These are phyloP conservation scores for Oligophagozyma castellii DNA, from an alignment of 1,139 yeast genomes.

Conservation along the genomic window DNA sequence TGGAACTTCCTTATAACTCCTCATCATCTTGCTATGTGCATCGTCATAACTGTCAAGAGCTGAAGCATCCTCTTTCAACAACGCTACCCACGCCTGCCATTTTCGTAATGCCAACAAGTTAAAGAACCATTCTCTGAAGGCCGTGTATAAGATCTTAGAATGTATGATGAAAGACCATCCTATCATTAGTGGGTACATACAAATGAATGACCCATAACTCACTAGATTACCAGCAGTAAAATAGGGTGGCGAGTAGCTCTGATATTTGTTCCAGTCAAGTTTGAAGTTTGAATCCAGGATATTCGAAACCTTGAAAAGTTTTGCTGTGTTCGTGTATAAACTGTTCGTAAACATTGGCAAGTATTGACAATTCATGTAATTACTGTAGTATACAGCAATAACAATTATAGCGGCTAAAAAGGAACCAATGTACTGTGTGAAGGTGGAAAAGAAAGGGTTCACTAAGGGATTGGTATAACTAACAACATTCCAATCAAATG, in stretches of 20 bases:
- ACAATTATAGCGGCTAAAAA: constrained; percentile 30
- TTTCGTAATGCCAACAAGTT: constrained; percentile 25
- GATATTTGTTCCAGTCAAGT: constrained; percentile 31
- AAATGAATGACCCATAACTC: constrained; percentile 43
- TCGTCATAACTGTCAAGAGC: constrained; percentile 30
- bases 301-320: constrained; percentile 28
- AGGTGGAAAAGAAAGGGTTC: constrained; percentile 35
- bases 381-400: constrained; percentile 35
- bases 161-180: constrained; percentile 29
- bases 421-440: constrained; percentile 32
- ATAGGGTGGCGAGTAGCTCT: constrained; percentile 40
- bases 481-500: constrained; percentile 39
- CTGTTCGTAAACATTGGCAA: constrained; percentile 41
- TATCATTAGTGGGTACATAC: constrained; percentile 42
- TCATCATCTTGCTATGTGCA: constrained; percentile 45
- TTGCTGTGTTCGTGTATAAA: constrained; percentile 37
- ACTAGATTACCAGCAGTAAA: constrained; percentile 46
- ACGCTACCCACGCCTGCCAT: constrained; percentile 12
- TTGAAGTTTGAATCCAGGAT: constrained; percentile 29
- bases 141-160: constrained; percentile 16
- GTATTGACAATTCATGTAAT: constrained; percentile 38
- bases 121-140: constrained; percentile 18
- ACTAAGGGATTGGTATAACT: constrained; percentile 23
- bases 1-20: constrained; percentile 45
- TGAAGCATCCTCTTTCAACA: constrained; percentile 5